Evolutionary conservation across 2,329 filamentous ascomycete species (phyloP).

Genomic region (Pseudovirgaria hyperparasitica): DNA sequence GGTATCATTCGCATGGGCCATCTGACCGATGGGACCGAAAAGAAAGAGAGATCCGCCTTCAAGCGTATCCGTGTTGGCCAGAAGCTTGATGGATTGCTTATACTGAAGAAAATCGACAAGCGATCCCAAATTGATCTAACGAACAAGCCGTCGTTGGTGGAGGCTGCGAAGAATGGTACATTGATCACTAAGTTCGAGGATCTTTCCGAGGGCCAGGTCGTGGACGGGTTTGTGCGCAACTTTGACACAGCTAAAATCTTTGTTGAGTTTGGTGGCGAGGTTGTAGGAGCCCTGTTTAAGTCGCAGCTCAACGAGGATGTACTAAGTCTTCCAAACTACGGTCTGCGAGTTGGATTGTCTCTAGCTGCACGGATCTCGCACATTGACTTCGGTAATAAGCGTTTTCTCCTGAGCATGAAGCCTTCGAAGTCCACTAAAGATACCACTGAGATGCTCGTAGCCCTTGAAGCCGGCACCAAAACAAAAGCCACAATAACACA

Average conservation of each 20-base stretch:
- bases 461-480: constrained; percentile 58
- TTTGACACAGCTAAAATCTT: constrained; percentile 73
- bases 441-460: no score
- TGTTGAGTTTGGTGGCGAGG: constrained; percentile 68
- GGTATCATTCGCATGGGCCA: constrained; percentile 67
- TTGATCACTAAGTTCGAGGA: constrained; percentile 63
- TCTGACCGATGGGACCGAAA: constrained; percentile 68
- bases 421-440: constrained; percentile 55
- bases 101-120: constrained; percentile 73
- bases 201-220: constrained; percentile 52
- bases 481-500: constrained; percentile 70
- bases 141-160: constrained; percentile 71
- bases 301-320: constrained; percentile 62
- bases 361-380: constrained; percentile 60
- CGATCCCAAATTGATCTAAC: constrained; percentile 65
- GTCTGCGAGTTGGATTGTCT: constrained; percentile 63
- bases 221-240: constrained; percentile 74
- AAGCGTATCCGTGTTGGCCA: constrained; percentile 79
- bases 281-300: constrained; percentile 71
- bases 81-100: constrained; percentile 65
- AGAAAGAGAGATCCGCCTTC: constrained; percentile 64
- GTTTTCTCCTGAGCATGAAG: constrained; percentile 55
- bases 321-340: constrained; percentile 58
- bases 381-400: constrained; percentile 54
- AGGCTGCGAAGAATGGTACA: constrained; percentile 57